Percentiles rank a stretch among this genome's conserved stretches.
These are phyloP conservation scores for Colletotrichum scovillei DNA, from an alignment of 2,329 filamentous ascomycete genomes.

Conservation along the genomic window DNA sequence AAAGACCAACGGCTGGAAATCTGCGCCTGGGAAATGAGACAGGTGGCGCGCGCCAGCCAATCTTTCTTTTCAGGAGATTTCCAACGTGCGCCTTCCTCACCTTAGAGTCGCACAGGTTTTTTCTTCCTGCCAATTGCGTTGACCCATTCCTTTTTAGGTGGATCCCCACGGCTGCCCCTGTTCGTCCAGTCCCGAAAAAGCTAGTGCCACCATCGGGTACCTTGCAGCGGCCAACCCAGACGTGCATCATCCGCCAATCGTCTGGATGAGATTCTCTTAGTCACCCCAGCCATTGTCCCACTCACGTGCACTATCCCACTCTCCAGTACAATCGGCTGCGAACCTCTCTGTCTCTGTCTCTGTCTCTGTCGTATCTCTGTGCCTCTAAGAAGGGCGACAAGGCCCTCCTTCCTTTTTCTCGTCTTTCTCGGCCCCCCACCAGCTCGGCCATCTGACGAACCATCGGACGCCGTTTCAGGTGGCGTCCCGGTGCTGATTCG, in stretches of 20 bases:
- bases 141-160: neutral
- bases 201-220: slow-evolving; percentile 23
- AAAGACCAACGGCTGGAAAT: slow-evolving; percentile 30
- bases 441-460: slow-evolving; percentile 25
- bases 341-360: neutral
- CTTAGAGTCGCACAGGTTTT: neutral
- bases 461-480: slow-evolving; percentile 31
- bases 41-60: slow-evolving; percentile 11
- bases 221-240: slow-evolving; percentile 31
- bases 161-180: neutral
- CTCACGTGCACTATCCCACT: neutral
- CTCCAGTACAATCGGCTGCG: neutral
- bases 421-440: neutral
- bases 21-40: slow-evolving; percentile 31
- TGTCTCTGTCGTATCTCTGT: too few relatives aligned
- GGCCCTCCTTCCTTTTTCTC: neutral
- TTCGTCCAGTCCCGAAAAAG: neutral
- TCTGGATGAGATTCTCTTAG: neutral
- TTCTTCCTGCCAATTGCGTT: too few relatives aligned
- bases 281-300: neutral
- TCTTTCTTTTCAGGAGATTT: slow-evolving; percentile 16
- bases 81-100: slow-evolving; percentile 8
- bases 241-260: slow-evolving; percentile 32
- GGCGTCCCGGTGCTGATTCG: slow-evolving; percentile 25
- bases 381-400: neutral